Evolutionary conservation across 805 yeast genomes (phyloP).

Genomic region (Nakazawaea pomicola): DNA sequence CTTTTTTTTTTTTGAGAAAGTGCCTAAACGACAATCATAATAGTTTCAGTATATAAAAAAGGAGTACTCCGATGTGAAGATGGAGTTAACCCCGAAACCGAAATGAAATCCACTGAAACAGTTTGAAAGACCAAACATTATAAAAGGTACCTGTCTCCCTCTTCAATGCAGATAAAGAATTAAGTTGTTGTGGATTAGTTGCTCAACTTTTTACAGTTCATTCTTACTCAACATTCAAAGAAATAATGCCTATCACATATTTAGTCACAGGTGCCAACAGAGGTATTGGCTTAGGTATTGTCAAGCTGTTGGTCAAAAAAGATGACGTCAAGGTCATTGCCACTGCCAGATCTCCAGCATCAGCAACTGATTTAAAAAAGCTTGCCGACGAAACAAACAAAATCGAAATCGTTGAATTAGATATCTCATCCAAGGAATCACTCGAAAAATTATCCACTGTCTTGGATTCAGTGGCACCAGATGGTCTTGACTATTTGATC

Average conservation of each 20-base stretch:
- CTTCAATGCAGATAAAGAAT: no score
- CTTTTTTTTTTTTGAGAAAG: no score
- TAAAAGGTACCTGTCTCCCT: no score
- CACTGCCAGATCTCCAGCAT: slow-evolving; percentile 5
- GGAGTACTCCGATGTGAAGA: no score
- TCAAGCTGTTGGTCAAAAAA: slow-evolving; percentile 20
- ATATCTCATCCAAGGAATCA: slow-evolving; percentile 8
- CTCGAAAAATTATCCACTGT: slow-evolving; percentile 4
- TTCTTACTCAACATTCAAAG: no score
- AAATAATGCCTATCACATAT: neutral
- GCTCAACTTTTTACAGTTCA: no score
- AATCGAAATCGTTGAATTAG: slow-evolving; percentile 11
- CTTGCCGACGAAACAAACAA: neutral
- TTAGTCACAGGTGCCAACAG: slow-evolving; percentile 26
- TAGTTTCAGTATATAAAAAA: no score
- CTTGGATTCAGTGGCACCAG: slow-evolving; percentile 8
- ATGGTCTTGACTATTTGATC: slow-evolving; percentile 11
- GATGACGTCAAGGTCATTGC: slow-evolving; percentile 21
- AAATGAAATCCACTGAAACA: no score
- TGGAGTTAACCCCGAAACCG: no score
- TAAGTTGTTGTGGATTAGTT: no score
- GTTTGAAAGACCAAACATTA: no score
- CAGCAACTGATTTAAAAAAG: neutral
- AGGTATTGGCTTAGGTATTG: slow-evolving; percentile 35
- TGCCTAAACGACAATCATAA: no score